Evolutionary conservation across 2,329 filamentous ascomycete species (phyloP).

Genomic region (Trichoderma asperellum): DNA sequence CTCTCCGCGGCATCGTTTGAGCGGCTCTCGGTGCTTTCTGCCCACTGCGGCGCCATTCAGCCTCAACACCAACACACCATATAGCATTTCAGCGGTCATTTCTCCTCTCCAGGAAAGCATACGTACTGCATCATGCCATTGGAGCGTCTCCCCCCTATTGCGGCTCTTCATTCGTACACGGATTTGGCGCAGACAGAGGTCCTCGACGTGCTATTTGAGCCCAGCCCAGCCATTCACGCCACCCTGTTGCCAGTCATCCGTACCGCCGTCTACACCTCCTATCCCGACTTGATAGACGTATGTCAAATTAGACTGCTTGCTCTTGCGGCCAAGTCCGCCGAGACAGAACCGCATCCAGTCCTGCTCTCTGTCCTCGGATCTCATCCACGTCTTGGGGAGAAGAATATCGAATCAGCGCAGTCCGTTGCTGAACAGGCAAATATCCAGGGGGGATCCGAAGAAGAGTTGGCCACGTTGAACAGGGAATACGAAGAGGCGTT

Average conservation of each 20-base stretch:
- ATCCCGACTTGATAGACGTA: constrained; percentile 68
- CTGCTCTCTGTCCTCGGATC: constrained; percentile 76
- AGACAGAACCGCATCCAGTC: constrained; percentile 51
- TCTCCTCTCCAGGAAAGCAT: neutral
- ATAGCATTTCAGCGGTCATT: neutral
- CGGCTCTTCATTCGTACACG: constrained; percentile 58
- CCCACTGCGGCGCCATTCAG: neutral
- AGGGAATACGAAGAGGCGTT: constrained; percentile 78
- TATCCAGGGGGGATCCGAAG: constrained; percentile 63
- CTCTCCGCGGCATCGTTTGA: neutral
- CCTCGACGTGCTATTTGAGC: constrained; percentile 84
- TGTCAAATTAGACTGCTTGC: constrained; percentile 66
- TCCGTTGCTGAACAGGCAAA: constrained; percentile 82
- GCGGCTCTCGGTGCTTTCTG: neutral
- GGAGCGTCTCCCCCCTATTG: constrained; percentile 58
- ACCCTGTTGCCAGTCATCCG: constrained; percentile 71
- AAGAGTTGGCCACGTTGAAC: constrained; percentile 70
- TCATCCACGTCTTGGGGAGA: constrained; percentile 82
- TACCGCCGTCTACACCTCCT: constrained; percentile 62
- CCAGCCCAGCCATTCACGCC: constrained; percentile 72
- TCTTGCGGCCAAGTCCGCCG: constrained; percentile 56
- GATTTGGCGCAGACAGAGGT: constrained; percentile 58
- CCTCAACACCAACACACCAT: neutral
- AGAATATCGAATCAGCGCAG: constrained; percentile 79
- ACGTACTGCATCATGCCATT: constrained; percentile 32